Conservation (phyloP, 768 basidiomycete species). For the Boletus bicolor region DNA sequence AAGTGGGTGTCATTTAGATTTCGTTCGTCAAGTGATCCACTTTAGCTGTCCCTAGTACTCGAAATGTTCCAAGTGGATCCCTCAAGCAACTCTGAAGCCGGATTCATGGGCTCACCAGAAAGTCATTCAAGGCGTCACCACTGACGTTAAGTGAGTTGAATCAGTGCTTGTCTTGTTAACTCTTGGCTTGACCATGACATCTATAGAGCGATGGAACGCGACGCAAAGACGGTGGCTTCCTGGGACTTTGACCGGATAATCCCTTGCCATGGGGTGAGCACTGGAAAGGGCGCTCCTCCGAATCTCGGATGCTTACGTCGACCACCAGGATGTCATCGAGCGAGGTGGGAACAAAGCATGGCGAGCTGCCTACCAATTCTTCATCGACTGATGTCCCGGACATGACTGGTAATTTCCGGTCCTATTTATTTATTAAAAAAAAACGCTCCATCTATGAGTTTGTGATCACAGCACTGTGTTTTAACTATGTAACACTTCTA, state of each 20-base stretch:
- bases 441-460: background rate
- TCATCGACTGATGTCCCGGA: slow-evolving; percentile 16
- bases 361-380: slow-evolving; percentile 40
- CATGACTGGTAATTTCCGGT: background rate
- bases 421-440: background rate
- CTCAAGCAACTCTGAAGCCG: slow-evolving; percentile 26
- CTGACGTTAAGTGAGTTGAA: slow-evolving; percentile 29
- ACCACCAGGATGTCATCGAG: slow-evolving; percentile 57
- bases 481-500: background rate
- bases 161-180: background rate
- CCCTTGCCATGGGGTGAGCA: slow-evolving; percentile 60
- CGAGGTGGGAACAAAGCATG: slow-evolving; percentile 54
- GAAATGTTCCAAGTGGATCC: slow-evolving; percentile 33
- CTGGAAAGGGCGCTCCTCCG: background rate
- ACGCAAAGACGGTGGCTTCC: slow-evolving; percentile 57
- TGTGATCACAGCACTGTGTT: slow-evolving; percentile 1
- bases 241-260: slow-evolving; percentile 80
- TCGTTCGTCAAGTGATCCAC: background rate
- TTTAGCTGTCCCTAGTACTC: slow-evolving; percentile 33
- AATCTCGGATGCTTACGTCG: slow-evolving; percentile 1
- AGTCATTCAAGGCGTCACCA: slow-evolving; percentile 16
- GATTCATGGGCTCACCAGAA: slow-evolving; percentile 31
- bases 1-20: slow-evolving; percentile 38
- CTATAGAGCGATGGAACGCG: slow-evolving; percentile 53
- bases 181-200: background rate